Evolutionary conservation across 495 filamentous ascomycete genomes (phyloP), one percentile per base, ranked within the genome.

Genomic region (Sordaria brevicollis): DNA sequence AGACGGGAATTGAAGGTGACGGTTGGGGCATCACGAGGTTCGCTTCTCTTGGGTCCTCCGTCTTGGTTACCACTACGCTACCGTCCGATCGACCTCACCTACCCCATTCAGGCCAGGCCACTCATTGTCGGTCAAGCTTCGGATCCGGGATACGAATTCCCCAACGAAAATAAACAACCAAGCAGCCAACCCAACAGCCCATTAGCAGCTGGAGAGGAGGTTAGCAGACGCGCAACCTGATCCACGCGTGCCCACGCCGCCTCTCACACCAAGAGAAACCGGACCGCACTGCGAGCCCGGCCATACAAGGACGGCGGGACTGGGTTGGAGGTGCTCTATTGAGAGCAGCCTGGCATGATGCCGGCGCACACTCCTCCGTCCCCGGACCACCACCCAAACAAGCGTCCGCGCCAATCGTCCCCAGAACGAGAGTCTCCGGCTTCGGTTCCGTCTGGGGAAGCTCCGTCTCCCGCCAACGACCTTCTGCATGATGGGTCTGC

Each of bases 341-440:
- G 25, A 62, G 25, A 62, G 49, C 69, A 71, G 43, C 69, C 39
- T 65, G 74, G 71, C 71, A 78, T 68, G 67, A 82, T 81, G 79
- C 77, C 79, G 68, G 79, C 79, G 65, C 77, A 76, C 71, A 74
- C 77, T 68, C 80, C 82, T 65, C 78, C 79, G 67, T 84, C 83
- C 17, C 83, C 83, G 71, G 75, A 76, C 66, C 76, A 76, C 49
- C 79, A 82, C 69, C 81, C 79, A 65, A 76, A 78, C 75, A 87
- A 87, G 75, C 84, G 85, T 54, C 77, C 81, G 66, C 82, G 84
- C 72, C 81, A 81, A 76, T 80, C 81, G 19, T 83, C 83, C 19
- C 83, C 83, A 13, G 83, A 85, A 35, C 82, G 80, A 65, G 80
- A 81, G 67, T 84, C 82, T 41, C 82, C 82, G 15, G 70, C 75